phyloP scores from a whole-genome alignment of 495 filamentous ascomycete genomes.

The Penicillium canariense region DNA sequence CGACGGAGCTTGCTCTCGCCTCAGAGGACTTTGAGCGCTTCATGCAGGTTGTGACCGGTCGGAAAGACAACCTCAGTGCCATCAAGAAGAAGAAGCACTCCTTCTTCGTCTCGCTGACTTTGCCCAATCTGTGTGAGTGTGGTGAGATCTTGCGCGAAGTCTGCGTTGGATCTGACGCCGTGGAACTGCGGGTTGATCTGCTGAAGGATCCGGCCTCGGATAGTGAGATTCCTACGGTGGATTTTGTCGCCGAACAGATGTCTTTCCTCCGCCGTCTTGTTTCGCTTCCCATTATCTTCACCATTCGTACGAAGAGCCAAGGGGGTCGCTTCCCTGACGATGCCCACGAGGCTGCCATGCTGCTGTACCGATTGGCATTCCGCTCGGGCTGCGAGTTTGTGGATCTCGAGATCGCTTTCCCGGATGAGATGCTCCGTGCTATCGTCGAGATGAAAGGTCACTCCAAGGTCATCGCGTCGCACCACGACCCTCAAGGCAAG shows the following conservation, averaged over 20 bases:
- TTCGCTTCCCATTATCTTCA: constrained; percentile 91
- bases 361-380: constrained; percentile 74
- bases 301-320: constrained; percentile 79
- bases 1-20: constrained; percentile 52
- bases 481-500: constrained; percentile 79
- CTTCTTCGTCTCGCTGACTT: constrained; percentile 90
- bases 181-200: constrained; percentile 92
- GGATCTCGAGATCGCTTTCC: constrained; percentile 88
- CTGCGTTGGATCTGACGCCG: constrained; percentile 84
- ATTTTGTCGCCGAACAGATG: constrained; percentile 79
- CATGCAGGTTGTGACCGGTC: constrained; percentile 68
- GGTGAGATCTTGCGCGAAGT: constrained; percentile 66
- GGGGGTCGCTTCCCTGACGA: constrained; percentile 86
- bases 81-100: constrained; percentile 71
- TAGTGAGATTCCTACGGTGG: constrained; percentile 58
- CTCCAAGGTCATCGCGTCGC: constrained; percentile 87
- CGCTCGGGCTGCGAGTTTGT: constrained; percentile 86
- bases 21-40: constrained; percentile 80
- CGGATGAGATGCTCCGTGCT: constrained; percentile 64
- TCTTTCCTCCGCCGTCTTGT: constrained; percentile 71
- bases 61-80: constrained; percentile 57
- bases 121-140: constrained; percentile 66
- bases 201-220: constrained; percentile 67
- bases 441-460: constrained; percentile 67
- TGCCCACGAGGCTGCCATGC: constrained; percentile 62